Evolutionary conservation across 495 filamentous ascomycete genomes (phyloP), one percentile per base, ranked within the genome.

Genomic region (Aspergillus kassunensis): DNA sequence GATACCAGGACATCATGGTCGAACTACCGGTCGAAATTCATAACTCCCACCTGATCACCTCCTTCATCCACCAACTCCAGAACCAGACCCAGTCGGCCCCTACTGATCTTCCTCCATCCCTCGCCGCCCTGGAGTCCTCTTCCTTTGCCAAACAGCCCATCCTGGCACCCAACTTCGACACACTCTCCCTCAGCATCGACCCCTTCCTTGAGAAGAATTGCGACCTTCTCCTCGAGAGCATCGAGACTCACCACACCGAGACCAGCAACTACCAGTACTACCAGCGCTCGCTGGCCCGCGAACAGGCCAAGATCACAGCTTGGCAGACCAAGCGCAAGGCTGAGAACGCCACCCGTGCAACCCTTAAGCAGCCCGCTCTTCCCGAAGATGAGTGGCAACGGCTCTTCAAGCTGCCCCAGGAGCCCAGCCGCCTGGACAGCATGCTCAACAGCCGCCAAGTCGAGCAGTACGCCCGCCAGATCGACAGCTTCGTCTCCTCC

Each of bases 241-340:
- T 98, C 64, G 93, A 98, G 77, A 83, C 86, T 20, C 93, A 98
- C 78, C 91, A 97, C 72, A 95, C 91, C 42, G 93, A 98, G 73
- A 86, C 92, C 66, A 98, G 97, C 81, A 98, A 98, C 79, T 88
- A 90, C 75, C 90, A 96, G 73, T 98, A 96, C 78, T 95, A 97
- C 77, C 90, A 96, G 74, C 83, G 93, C 48, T 90, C 95, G 62
- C 78, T 97, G n/a, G 86, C 84, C 20, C 89, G 93, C 44, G 93
- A 98, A 78, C 95, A 98, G 74, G 74, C 86, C 56, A 98, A 98
- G 80, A 96, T 98, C 62, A 84, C 87, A 34, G 83, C 88, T 49
- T 98, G 93, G 93, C 91, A 97, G 72, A 72, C 82, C 39, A 98
- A 98, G 83, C 85, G 93, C 57, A 92, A 93, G 75, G 83, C 88